These are phyloP conservation scores for Daldinia grandis DNA, from an alignment of 495 filamentous ascomycete species.

Conservation along the genomic window DNA sequence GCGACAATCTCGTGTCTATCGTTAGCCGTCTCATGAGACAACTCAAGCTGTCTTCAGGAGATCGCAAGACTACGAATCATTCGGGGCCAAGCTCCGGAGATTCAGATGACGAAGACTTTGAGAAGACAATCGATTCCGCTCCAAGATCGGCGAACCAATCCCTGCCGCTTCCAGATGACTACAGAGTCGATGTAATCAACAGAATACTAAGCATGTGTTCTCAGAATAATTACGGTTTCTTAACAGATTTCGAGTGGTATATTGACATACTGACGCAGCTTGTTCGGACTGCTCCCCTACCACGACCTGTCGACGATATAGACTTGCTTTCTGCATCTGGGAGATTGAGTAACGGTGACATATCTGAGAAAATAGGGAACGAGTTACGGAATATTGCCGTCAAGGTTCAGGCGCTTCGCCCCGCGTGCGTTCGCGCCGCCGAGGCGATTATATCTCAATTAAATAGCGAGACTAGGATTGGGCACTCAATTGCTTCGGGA, in stretches of 20 bases:
- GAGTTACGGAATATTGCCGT: slow-evolving; percentile 90
- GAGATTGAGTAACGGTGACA: slow-evolving; percentile 52
- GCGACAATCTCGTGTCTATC: slow-evolving; percentile 80
- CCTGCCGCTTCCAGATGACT: slow-evolving; percentile 76
- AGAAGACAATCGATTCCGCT: slow-evolving; percentile 48
- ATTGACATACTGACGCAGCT: slow-evolving; percentile 84
- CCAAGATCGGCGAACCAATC: slow-evolving; percentile 47
- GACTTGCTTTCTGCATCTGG: slow-evolving; percentile 52
- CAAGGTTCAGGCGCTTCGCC: slow-evolving; percentile 82
- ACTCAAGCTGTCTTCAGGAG: slow-evolving; percentile 62
- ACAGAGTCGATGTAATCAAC: slow-evolving; percentile 77
- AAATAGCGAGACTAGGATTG: slow-evolving; percentile 51
- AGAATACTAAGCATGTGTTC: slow-evolving; percentile 90
- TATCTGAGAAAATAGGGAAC: slow-evolving; percentile 76
- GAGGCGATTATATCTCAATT: slow-evolving; percentile 71
- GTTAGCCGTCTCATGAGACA: slow-evolving; percentile 88
- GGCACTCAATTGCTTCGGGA: slow-evolving; percentile 56
- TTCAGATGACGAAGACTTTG: slow-evolving; percentile 67
- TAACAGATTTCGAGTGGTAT: slow-evolving; percentile 97
- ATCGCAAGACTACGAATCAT: slow-evolving; percentile 46
- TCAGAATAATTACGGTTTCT: slow-evolving; percentile 83
- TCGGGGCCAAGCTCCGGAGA: slow-evolving; percentile 49
- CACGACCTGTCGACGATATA: slow-evolving; percentile 45
- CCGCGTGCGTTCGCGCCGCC: slow-evolving; percentile 81
- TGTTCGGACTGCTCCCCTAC: slow-evolving; percentile 67